Evolutionary conservation across 805 yeast genomes (phyloP).

Genomic region (Saccharomycopsis sp.): DNA sequence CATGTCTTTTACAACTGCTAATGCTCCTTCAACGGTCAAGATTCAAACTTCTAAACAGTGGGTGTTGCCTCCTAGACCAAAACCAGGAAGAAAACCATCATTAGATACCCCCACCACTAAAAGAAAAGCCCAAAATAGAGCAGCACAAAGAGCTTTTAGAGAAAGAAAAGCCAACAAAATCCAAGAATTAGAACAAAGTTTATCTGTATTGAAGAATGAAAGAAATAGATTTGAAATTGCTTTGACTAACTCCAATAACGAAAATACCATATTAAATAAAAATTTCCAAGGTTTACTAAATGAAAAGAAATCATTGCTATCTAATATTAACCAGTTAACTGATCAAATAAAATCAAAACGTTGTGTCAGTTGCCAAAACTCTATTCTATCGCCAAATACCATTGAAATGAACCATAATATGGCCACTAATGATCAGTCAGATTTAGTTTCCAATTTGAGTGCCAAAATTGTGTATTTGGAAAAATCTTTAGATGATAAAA

Average conservation of each 20-base stretch:
- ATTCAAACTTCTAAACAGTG: constrained; percentile 65
- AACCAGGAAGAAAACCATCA: constrained; percentile 52
- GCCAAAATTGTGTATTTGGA: constrained; percentile 9
- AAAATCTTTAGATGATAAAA: constrained; percentile 7
- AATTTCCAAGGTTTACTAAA: constrained; percentile 9
- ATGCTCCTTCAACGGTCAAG: constrained; percentile 1
- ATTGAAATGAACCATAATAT: not conserved
- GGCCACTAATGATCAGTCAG: not conserved
- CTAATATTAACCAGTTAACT: not conserved
- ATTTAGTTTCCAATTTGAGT: constrained; percentile 5
- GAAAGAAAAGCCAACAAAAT: constrained; percentile 79
- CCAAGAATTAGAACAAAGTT: constrained; percentile 62
- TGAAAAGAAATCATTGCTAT: constrained; percentile 2
- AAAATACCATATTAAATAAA: constrained; percentile 12
- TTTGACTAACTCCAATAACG: constrained; percentile 18
- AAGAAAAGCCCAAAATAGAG: constrained; percentile 83
- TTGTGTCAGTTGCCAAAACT: constrained; percentile 2
- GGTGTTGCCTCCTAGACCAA: constrained; percentile 81
- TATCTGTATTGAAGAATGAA: constrained; percentile 58
- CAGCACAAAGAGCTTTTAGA: constrained; percentile 89
- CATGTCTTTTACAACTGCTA: not conserved
- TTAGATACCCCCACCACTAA: constrained; percentile 75
- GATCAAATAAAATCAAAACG: not conserved
- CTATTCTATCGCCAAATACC: not conserved
- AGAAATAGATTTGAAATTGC: constrained; percentile 42